Evolutionary conservation across 164 flowering plant species (phyloP).

Genomic region (Brasenia schreberi): DNA sequence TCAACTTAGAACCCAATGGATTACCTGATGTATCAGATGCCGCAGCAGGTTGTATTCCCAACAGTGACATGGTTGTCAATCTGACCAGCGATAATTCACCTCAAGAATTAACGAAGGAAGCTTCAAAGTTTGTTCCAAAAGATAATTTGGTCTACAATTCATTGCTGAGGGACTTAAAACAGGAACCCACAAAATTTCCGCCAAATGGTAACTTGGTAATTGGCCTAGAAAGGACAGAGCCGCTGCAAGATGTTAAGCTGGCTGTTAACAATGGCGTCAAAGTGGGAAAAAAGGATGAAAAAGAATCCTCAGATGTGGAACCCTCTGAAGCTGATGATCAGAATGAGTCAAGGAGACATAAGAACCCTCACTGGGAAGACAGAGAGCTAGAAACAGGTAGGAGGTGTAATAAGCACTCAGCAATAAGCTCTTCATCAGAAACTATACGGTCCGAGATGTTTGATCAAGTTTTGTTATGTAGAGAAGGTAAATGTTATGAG

Average conservation of each 20-base stretch:
- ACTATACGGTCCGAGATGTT: constrained; percentile 30
- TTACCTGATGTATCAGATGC: background rate
- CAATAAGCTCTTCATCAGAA: constrained; percentile 27
- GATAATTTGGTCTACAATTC: background rate
- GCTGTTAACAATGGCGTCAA: background rate
- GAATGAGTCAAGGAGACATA: constrained; percentile 24
- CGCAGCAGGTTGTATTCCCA: background rate
- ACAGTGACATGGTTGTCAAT: background rate
- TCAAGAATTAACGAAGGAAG: background rate
- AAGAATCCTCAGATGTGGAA: background rate
- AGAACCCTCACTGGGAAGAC: constrained; percentile 28
- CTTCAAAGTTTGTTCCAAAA: background rate
- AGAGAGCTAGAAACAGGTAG: constrained; percentile 24
- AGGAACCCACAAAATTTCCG: background rate
- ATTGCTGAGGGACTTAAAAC: background rate
- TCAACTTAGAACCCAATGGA: background rate
- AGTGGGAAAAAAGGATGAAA: background rate
- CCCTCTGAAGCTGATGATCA: background rate
- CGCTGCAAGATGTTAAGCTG: background rate
- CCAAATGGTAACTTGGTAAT: background rate
- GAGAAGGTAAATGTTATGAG: constrained; percentile 5
- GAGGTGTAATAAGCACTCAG: constrained; percentile 64
- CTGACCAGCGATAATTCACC: background rate
- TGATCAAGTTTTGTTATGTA: constrained; percentile 51
- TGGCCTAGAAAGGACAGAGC: background rate